phyloP scores from a whole-genome alignment of 1,284 basidiomycete species.

The Apiotrichum domesticum region DNA sequence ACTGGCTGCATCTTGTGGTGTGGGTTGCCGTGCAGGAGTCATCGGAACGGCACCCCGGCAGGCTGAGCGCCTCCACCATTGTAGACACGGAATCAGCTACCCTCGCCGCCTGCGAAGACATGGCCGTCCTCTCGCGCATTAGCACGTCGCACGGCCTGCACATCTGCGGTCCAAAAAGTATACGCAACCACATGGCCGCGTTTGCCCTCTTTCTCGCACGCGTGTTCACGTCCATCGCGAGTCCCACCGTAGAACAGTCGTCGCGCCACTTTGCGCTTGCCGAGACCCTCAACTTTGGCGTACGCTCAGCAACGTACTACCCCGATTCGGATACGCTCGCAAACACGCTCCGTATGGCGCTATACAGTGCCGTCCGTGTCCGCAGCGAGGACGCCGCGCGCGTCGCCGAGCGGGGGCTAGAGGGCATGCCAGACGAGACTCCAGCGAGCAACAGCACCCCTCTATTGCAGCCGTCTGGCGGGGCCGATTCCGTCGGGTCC shows the following conservation, averaged over 20 bases:
- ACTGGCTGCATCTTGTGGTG: constrained; percentile 9
- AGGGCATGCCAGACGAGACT: background rate
- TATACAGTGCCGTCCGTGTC: background rate
- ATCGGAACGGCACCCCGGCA: background rate
- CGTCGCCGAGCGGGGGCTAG: constrained; percentile 7
- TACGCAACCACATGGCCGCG: constrained; percentile 13
- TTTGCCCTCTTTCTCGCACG: constrained; percentile 6
- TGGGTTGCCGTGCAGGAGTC: constrained; percentile 10
- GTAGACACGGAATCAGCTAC: background rate
- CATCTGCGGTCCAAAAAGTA: background rate
- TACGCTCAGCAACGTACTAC: background rate
- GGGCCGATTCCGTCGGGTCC: no score
- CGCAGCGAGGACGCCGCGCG: constrained; percentile 2
- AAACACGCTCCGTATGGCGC: constrained; percentile 4
- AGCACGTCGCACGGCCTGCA: constrained; percentile 4
- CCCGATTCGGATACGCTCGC: constrained; percentile 6
- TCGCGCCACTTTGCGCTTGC: constrained; percentile 4
- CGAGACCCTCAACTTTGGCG: constrained; percentile 7
- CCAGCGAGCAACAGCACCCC: background rate
- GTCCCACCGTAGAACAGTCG: constrained; percentile 1
- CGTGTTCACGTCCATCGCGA: background rate
- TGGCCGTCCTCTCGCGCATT: constrained; percentile 1
- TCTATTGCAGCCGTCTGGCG: background rate
- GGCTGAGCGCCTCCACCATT: background rate
- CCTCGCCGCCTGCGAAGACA: constrained; percentile 8